Conservation (phyloP, 2,329 filamentous ascomycete species). For the Alternaria triticimaculans region DNA sequence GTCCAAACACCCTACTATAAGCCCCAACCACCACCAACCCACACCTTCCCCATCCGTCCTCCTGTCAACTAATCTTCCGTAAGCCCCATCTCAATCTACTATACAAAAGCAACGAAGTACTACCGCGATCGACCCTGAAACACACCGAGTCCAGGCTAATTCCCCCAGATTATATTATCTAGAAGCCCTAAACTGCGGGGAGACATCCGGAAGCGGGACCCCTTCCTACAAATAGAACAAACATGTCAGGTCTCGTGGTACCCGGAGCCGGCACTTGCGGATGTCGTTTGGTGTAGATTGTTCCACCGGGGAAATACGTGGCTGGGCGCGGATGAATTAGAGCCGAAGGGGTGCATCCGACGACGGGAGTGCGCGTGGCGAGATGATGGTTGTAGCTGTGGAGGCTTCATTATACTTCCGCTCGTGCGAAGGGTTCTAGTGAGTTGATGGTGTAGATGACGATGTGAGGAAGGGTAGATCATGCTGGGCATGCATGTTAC, state of each 20-base stretch:
- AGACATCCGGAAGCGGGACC: not conserved
- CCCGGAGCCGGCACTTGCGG: not conserved
- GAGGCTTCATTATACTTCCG: not conserved
- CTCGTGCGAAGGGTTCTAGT: not conserved
- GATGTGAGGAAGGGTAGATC: not conserved
- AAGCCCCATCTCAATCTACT: not conserved
- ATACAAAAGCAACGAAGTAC: not conserved
- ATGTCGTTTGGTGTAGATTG: not conserved
- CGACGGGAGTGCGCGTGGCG: not conserved
- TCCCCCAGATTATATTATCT: not conserved
- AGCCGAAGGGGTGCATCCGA: not conserved
- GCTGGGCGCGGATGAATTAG: not conserved
- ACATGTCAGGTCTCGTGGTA: not conserved
- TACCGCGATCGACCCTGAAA: not conserved
- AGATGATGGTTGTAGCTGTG: not conserved
- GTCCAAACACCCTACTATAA: not conserved
- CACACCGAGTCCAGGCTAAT: slow-evolving; percentile 3
- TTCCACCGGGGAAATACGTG: not conserved
- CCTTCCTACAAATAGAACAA: not conserved
- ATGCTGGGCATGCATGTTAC: not conserved
- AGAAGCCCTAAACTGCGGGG: not conserved
- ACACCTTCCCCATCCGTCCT: not conserved
- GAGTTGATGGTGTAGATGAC: not conserved
- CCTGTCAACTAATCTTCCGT: not conserved
- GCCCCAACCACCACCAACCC: not conserved